Base-by-base conservation (phyloP, 805 yeast species). In the Starmerella floricola region DNA sequence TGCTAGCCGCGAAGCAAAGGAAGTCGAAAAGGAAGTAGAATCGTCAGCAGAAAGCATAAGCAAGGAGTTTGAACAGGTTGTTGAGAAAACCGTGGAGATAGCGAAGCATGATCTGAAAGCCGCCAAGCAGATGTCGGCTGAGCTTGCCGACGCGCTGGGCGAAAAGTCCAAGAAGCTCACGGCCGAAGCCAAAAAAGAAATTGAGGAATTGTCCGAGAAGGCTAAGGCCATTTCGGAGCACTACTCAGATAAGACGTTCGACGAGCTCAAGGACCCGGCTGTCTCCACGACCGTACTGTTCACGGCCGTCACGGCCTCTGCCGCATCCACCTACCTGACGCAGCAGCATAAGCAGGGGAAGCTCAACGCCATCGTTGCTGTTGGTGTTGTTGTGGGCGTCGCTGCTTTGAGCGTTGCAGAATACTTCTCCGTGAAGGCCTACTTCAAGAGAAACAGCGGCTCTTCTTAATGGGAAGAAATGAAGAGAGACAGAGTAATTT, bases 321-420 rank as follows among this genome's bases (percentile, higher is more conserved):
- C 58, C 8, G 58, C 58, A 24, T 45, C 55, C 8, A 50, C 56
- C 15, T 54, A 54, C 41, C 43, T 54, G 19, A 44, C 53, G 31
- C 55, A 54, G 44, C 58, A 54, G 52, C 54, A 53, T 48, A 48
- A 47, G 42, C 52, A 46, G 38, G 58, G 56, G 17, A 53, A 43
- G 36, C 45, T 53, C 21, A 46, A 50, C 2, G 42, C 48, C 2
- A 34, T 51, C 29, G 45, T 50, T 3, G 46, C 55, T 8, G 42
- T 43, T 20, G 56, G 55, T 17, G 58, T 54, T 8, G 52, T 44
- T 10, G 41, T 38, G 11, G 55, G 58, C 24, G 54, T 53, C 6
- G 52, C 51, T n/a, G 58, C 58, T 6, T 42, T 54, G 12, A 44
- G 52, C 39, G 49, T 46, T 4, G 58, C 58, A 19, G 58, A 54